phyloP scores from a whole-genome alignment of 305 asterid genomes.

The Fraxinus paxiana region DNA sequence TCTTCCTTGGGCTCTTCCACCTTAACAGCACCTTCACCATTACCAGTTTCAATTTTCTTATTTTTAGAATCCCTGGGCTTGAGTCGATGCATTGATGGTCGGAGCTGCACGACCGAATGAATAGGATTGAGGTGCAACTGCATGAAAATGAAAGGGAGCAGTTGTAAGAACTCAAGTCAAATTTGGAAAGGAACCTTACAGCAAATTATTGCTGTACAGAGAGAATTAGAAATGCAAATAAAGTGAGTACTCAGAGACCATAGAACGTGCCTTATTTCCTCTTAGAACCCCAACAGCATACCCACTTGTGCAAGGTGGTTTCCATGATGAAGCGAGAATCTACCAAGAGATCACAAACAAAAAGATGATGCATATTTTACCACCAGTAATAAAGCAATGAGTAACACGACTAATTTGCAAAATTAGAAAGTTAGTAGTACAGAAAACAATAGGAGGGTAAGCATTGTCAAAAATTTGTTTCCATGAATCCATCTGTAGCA shows the following conservation, averaged over 20 bases:
- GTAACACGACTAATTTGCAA: neutral
- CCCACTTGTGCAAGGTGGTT: constrained; percentile 45
- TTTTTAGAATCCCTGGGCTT: constrained; percentile 36
- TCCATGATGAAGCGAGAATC: constrained; percentile 61
- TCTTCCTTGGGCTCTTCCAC: constrained; percentile 39
- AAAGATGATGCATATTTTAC: constrained; percentile 11
- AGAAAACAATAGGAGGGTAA: neutral
- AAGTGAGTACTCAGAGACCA: neutral
- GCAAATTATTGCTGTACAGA: constrained; percentile 3
- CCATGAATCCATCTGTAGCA: neutral
- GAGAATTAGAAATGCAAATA: neutral
- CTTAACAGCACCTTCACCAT: constrained; percentile 39
- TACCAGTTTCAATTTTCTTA: constrained; percentile 30
- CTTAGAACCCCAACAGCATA: constrained; percentile 67
- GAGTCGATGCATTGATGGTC: constrained; percentile 63
- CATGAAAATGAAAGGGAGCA: constrained; percentile 31
- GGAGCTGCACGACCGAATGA: constrained; percentile 77
- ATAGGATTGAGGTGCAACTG: constrained; percentile 85
- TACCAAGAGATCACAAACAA: constrained; percentile 32
- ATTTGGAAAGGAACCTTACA: constrained; percentile 4
- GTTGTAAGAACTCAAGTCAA: constrained; percentile 14
- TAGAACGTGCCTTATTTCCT: constrained; percentile 64
- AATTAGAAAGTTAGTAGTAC: neutral
- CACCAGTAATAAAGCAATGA: constrained; percentile 11
- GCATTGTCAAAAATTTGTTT: neutral